A percentile compares a stretch with the other conserved stretches of the same genome.
phyloP scores from a whole-genome alignment of 345 rosid species.

The Clarkia xantiana region DNA sequence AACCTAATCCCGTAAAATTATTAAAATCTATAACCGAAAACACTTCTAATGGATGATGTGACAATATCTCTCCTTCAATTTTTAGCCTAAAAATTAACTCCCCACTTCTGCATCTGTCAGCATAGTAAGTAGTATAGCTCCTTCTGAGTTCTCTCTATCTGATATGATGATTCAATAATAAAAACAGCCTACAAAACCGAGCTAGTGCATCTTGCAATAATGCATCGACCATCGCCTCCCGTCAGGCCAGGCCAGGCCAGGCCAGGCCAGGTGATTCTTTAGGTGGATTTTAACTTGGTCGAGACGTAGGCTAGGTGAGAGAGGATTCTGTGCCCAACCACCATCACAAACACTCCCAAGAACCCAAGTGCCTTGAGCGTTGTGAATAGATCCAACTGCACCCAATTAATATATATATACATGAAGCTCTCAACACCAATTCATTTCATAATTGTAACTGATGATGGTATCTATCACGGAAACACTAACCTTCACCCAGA shows the following conservation, averaged over 20 bases:
- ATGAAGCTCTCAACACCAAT: neutral
- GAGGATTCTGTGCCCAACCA: conserved; percentile 77
- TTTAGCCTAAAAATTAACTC: no score
- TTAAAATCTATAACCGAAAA: no score
- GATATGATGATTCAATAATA: no score
- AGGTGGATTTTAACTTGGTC: conserved; percentile 71
- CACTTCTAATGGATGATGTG: no score
- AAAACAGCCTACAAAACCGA: neutral
- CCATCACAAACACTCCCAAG: conserved; percentile 67
- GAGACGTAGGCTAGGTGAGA: conserved; percentile 69
- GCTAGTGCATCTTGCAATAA: neutral
- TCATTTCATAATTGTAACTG: no score
- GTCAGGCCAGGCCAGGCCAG: neutral
- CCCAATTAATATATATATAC: neutral
- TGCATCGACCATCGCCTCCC: neutral
- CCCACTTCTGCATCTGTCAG: no score
- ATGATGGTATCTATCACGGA: no score
- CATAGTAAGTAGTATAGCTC: no score
- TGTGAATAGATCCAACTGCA: conserved; percentile 86
- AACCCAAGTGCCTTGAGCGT: conserved; percentile 66
- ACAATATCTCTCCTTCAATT: no score
- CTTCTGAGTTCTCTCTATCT: no score
- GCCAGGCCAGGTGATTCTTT: conserved; percentile 2
- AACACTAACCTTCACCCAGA: conserved; percentile 79
- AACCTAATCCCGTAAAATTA: no score